These are phyloP conservation scores for Tuctoria greenei DNA, from an alignment of 176 grass and related monocot genomes.

Conservation along the genomic window DNA sequence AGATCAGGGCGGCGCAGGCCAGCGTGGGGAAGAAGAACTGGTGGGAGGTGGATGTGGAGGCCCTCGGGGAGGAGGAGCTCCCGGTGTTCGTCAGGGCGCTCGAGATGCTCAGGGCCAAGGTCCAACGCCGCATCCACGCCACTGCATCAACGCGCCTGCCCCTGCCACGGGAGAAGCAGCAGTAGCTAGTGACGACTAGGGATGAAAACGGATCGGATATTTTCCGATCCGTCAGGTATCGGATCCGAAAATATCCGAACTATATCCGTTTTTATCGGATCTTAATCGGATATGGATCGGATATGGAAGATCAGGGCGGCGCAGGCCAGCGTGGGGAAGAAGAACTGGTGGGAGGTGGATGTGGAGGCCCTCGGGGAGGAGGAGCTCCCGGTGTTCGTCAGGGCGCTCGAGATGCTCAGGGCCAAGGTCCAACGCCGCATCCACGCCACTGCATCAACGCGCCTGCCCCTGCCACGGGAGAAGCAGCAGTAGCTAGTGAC, in stretches of 20 bases:
- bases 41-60: constrained; percentile 40
- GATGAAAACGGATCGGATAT: too few species aligned
- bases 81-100: constrained; percentile 36
- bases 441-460: background rate
- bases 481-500: background rate
- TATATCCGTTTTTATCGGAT: too few species aligned
- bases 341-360: constrained; percentile 39
- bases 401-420: constrained; percentile 31
- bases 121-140: background rate
- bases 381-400: constrained; percentile 27
- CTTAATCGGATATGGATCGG: too few species aligned
- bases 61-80: constrained; percentile 28
- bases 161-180: background rate
- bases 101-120: constrained; percentile 2
- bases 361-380: constrained; percentile 29
- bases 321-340: background rate
- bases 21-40: background rate
- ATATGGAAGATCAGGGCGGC: background rate
- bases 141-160: background rate
- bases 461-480: background rate
- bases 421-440: background rate
- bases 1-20: background rate
- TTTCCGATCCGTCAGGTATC: too few species aligned
- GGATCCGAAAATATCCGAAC: too few species aligned
- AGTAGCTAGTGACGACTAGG: too few species aligned